A percentile compares a stretch with the other conserved stretches of the same genome.
Evolutionary conservation across 371 early-diverging fungal genomes (phyloP).

Genomic region (Mucor ambiguus): DNA sequence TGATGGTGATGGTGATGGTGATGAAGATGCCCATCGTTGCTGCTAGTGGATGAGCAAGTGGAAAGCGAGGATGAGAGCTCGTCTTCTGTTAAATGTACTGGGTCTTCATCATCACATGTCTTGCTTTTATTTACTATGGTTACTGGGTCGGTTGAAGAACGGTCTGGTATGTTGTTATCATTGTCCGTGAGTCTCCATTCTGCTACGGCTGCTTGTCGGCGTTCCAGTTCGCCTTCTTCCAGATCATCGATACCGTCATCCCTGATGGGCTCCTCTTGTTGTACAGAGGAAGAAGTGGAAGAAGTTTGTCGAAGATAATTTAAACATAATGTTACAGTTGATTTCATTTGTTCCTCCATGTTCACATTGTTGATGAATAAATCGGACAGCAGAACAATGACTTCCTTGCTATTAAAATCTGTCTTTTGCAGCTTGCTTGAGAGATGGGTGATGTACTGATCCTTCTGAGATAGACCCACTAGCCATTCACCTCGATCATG

Average conservation of each 20-base stretch:
- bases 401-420: conserved; percentile 58
- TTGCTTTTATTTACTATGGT: background rate
- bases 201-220: conserved; percentile 40
- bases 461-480: conserved; percentile 58
- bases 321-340: conserved; percentile 41
- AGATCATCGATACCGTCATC: conserved; percentile 29
- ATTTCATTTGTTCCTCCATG: conserved; percentile 28
- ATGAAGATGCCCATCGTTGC: background rate
- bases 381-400: conserved; percentile 52
- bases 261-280: background rate
- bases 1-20: background rate
- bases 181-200: conserved; percentile 35
- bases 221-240: conserved; percentile 50
- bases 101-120: conserved; percentile 33
- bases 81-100: conserved; percentile 4
- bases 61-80: conserved; percentile 12
- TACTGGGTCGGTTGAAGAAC: conserved; percentile 15
- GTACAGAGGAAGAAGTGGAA: background rate
- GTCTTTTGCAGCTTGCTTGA: conserved; percentile 50
- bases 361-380: conserved; percentile 20
- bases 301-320: conserved; percentile 49
- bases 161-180: conserved; percentile 16
- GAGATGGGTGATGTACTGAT: conserved; percentile 55
- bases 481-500: conserved; percentile 59
- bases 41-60: conserved; percentile 13